Base-by-base conservation (phyloP, 1,284 basidiomycete species). In the Chalciporus sp. region DNA sequence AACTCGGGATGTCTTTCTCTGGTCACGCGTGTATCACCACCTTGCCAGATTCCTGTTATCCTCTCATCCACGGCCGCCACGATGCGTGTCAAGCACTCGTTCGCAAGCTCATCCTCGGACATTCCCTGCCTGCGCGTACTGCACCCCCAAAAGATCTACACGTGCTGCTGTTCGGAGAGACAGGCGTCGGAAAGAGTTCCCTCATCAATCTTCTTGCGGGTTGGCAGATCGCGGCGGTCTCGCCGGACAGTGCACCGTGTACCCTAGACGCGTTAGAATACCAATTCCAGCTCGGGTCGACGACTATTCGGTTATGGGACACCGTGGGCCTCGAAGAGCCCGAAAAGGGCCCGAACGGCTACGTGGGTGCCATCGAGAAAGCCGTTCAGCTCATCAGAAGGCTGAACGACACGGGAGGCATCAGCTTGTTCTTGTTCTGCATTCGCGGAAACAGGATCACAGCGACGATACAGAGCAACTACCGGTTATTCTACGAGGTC, bases 141-240 rank as follows among this genome's bases (percentile, higher is more conserved):
- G 29, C 29, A 3, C 63, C 58, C 4, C 66, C 65, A 5, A 69
- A 58, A 37, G 62, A 70, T 17, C 12, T 70, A 23, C 64, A 71
- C 20, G 51, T 70, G 33, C 35, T 69, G 47, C 35, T 71, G 39
- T 62, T 73, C 26, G 53, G 64, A 19, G 59, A 73, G 56, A 67
- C 71, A 0, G 69, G 71, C 7, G 70, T 69, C 6, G 71, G 70
- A 5, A 72, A 69, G 31, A 72, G 68, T 28, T 72, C 68, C 0
- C 58, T 69, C 40, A 57, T 72, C 51, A 72, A 69, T 31, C 53
- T 69, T 7, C 65, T 69, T 35, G 66, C 67, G 0, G 69, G 57
- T 7, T 41, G 57, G 48, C 56, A 61, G 1, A 57, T 71, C 14
- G 66, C 70, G 5, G 19, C 41, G 7, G 42, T 60, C 37, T 72